Conservation (phyloP, 2,329 filamentous ascomycete genomes). For the Colletotrichum destructivum region DNA sequence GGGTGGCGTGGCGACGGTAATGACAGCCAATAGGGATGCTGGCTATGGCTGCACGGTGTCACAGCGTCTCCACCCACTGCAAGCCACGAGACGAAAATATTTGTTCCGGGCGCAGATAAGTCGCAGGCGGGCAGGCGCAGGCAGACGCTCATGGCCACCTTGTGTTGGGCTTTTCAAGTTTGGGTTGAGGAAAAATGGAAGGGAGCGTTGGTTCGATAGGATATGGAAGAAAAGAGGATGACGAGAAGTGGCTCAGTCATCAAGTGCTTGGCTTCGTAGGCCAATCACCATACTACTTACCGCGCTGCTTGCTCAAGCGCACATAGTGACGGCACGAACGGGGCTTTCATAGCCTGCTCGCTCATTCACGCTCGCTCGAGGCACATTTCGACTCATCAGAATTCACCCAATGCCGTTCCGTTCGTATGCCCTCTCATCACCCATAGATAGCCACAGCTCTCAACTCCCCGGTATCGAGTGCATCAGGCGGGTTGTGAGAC, state of each 20-base stretch:
- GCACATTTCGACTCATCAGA: constrained; percentile 25
- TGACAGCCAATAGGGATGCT: background rate
- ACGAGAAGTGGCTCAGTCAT: constrained; percentile 12
- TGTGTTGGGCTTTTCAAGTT: background rate
- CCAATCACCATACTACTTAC: constrained; percentile 17
- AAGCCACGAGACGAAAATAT: constrained; percentile 39
- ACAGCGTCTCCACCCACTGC: constrained; percentile 21
- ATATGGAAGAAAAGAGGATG: background rate
- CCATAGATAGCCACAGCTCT: background rate
- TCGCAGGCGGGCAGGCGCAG: background rate
- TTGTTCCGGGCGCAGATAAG: constrained; percentile 15
- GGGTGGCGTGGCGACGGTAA: background rate
- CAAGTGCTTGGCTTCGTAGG: constrained; percentile 11
- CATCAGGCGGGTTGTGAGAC: background rate
- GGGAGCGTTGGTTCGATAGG: no score
- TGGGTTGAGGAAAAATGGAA: background rate
- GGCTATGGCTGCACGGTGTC: constrained; percentile 20
- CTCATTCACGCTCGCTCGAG: background rate
- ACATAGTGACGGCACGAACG: background rate
- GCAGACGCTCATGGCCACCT: background rate
- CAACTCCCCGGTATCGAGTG: background rate
- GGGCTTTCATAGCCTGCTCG: no score
- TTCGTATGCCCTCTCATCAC: constrained; percentile 4
- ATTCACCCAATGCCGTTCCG: constrained; percentile 3
- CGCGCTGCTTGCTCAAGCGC: background rate